phyloP scores from a whole-genome alignment of 805 yeast species.

The Ogataea henricii region DNA sequence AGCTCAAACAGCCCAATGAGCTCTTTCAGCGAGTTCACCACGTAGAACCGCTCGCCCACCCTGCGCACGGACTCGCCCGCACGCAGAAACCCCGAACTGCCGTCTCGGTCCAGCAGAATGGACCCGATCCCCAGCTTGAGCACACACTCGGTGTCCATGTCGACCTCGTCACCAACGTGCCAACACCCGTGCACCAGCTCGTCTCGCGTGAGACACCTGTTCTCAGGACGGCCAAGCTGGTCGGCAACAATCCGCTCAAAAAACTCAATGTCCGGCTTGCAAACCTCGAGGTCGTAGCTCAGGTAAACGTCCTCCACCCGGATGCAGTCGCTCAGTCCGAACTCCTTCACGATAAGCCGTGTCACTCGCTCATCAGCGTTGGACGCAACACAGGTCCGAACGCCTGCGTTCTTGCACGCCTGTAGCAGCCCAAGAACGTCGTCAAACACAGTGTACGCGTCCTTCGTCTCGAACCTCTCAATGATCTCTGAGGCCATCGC shows the following conservation, averaged over 20 bases:
- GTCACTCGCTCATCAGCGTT: slow-evolving; percentile 65
- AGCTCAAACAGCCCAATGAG: slow-evolving; percentile 15
- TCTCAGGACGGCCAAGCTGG: slow-evolving; percentile 5
- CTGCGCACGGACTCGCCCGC: slow-evolving; percentile 11
- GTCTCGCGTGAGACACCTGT: neutral
- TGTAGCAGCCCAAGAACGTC: slow-evolving; percentile 53
- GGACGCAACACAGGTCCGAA: slow-evolving; percentile 49
- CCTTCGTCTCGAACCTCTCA: slow-evolving; percentile 47
- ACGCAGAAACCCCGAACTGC: slow-evolving; percentile 15
- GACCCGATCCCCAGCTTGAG: slow-evolving; percentile 63
- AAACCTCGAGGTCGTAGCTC: slow-evolving; percentile 56
- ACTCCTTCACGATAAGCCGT: slow-evolving; percentile 43
- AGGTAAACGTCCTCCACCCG: slow-evolving; percentile 42
- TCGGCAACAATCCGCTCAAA: slow-evolving; percentile 43
- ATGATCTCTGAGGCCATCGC: slow-evolving; percentile 49
- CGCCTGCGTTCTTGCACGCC: slow-evolving; percentile 32
- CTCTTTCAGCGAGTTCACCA: slow-evolving; percentile 18
- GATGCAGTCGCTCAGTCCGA: slow-evolving; percentile 47
- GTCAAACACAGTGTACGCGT: slow-evolving; percentile 54
- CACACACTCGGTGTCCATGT: slow-evolving; percentile 56
- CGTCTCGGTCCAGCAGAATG: slow-evolving; percentile 35
- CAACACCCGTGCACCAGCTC: slow-evolving; percentile 39
- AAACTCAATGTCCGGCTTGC: slow-evolving; percentile 54
- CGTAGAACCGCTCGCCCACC: slow-evolving; percentile 20
- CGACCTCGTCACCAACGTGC: slow-evolving; percentile 70